Base-by-base conservation (phyloP, 164 flowering plant species). In the Stephania japonica region DNA sequence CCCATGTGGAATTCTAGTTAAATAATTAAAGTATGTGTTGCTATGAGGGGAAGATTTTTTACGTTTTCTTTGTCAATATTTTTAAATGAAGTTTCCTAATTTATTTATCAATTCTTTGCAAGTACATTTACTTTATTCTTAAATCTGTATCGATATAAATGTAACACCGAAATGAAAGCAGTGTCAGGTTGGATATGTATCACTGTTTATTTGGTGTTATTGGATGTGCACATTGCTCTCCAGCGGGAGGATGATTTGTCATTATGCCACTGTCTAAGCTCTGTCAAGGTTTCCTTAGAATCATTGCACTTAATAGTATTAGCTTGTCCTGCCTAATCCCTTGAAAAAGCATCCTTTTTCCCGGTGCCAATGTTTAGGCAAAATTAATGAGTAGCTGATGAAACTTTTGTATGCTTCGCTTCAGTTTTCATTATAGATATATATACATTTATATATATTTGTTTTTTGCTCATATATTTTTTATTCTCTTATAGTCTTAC, bases 401-500 rank as follows among this genome's bases (percentile, higher is more conserved):
- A 56, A 18, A 18, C 56, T 56, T 56, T 56, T 56, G 21, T 18
- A 56, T 67, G 25, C 18, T 66, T 1, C 4, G 43, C 10, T 27
- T 32, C 44, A 67, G 42, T 13, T 67, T 32, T 13, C 68, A 24
- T 24, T 65, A 6, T 65, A 7, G 1, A 24, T 65, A 10, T 9
- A 65, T 32, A 25, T 32, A 21, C 41, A 65, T 69, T 23, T 42
- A 13, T 32, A 43, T 16, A 18, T 21, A 8, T 44, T 21, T 0
- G 50, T 18, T 44, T 43, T 9, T n/a, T 21, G 23, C 23, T 23
- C 23, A 10, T 42, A 14, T 43, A 41, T 69, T 6, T 7, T 19
- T 10, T 68, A 9, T 23, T 49, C 18, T 12, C 65, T 70, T 47
- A 61, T 47, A 61, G 56, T 72, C 53, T 70, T 65, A 44, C 67